Conservation (phyloP, 106 monocot genomes). For the Apostasia ramifera region DNA sequence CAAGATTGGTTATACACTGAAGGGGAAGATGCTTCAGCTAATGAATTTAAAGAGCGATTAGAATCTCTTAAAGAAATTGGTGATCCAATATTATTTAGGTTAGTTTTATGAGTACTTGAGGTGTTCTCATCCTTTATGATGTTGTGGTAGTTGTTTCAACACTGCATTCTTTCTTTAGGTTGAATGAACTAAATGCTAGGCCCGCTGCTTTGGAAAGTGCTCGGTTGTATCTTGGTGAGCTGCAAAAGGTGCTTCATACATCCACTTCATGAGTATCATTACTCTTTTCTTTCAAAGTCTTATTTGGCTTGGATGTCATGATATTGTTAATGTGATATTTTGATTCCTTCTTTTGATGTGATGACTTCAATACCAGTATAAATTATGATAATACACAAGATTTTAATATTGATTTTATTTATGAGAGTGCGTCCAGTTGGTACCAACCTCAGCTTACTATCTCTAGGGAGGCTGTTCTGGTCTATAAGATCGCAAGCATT, state of each 20-base stretch:
- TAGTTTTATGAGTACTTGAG: neutral
- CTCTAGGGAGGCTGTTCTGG: too few relatives aligned
- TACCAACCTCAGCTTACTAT: too few relatives aligned
- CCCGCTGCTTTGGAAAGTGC: slow-evolving; percentile 75
- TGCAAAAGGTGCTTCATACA: slow-evolving; percentile 53
- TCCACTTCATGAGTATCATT: too few relatives aligned
- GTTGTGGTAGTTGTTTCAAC: neutral
- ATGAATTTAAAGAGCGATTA: slow-evolving; percentile 73
- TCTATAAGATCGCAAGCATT: too few relatives aligned
- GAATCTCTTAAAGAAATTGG: slow-evolving; percentile 70
- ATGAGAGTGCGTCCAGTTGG: too few relatives aligned
- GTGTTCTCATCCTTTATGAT: neutral
- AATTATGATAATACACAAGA: too few relatives aligned
- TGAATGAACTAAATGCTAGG: slow-evolving; percentile 67
- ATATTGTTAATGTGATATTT: too few relatives aligned
- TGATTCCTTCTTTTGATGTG: too few relatives aligned
- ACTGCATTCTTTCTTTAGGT: slow-evolving; percentile 31
- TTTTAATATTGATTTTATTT: too few relatives aligned
- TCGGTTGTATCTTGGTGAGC: slow-evolving; percentile 49
- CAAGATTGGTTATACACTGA: slow-evolving; percentile 99
- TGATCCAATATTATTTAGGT: slow-evolving; percentile 99
- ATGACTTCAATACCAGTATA: too few relatives aligned
- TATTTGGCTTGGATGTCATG: too few relatives aligned
- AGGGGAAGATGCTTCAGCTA: slow-evolving; percentile 94
- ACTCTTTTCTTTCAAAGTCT: too few relatives aligned